Base-by-base conservation (phyloP, 805 yeast genomes). In the Wickerhamomyces strasburgensis region DNA sequence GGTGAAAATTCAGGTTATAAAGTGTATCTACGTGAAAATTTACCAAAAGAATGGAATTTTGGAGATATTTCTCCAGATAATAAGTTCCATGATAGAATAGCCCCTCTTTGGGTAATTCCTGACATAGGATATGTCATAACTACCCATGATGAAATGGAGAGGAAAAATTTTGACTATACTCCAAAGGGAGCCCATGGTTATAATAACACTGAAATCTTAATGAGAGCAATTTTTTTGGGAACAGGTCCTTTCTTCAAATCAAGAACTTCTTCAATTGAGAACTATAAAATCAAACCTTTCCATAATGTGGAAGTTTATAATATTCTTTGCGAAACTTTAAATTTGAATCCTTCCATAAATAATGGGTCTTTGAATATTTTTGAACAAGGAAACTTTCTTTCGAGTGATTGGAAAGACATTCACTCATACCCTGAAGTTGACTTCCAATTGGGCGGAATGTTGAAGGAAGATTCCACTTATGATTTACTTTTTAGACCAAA, bases 101-200 rank as follows among this genome's bases (percentile, higher is more conserved):
- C 96, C 0, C 95, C 95, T 1, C 58, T 89, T 19, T 85, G 96
- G 90, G 56, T 89, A 4, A 65, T 89, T 3, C 96, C 96, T 0
- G 73, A 80, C 25, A 78, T 84, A 5, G 96, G 96, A 0, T 89
- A 82, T 61, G 70, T 84, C 0, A 58, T 88, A 13, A 72, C 85
- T 2, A 84, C 88, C 1, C 72, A 68, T 38, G 68, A 67, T 14
- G 72, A 72, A 40, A 74, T 77, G 72, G 68, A 70, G 17, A 42
- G 52, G 17, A 40, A 50, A 32, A 31, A 39, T 16, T 47, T 54
- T 25, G 36, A 45, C 14, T 47, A 52, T 36, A 19, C 42, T 14
- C 51, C 58, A 42, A 46, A 43, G 24, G 96, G 96, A 7, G 83
- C 83, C 1, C 95, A 86, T 58, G 97, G 97, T 2, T 89, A 85